Evolutionary conservation across 2,329 filamentous ascomycete genomes (phyloP), one percentile per base, ranked within the genome.

Genomic region (Diaporthe helianthi): DNA sequence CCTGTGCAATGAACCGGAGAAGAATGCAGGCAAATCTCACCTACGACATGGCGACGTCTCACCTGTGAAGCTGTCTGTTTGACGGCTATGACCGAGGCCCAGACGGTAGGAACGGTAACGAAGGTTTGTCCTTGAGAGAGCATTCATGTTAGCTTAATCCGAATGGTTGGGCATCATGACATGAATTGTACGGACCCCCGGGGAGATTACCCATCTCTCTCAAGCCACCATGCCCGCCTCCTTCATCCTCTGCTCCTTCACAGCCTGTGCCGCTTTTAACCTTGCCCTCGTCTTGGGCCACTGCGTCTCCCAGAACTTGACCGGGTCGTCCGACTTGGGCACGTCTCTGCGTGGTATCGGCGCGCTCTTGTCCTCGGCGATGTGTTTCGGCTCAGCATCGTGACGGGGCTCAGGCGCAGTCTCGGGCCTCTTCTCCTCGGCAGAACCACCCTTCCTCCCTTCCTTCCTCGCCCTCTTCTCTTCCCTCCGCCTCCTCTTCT

Each of bases 191-290:
- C 49, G 58, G 22, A n/a, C 22, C 17, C n/a, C 13, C 38, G 13
- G 24, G 31, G 15, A 31, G 36, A 38, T 46, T 47, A 29, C 38
- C 24, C 24, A 31, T 52, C 6, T n/a, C 9, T 36, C 76, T 75
- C 68, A 78, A 72, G 71, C 78, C 4, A 79, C 80, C 6, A 77
- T 80, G 68, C 83, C 81, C 51, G 77, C 76, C 63, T 86, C 85
- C 71, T 83, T 82, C 73, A 80, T 81, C 52, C 79, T 76, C 67
- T 86, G 81, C 72, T 89, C 82, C 65, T 87, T 86, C 71, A 86
- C 86, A 15, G 86, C 83, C 76, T 89, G 86, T 29, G 86, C 86
- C 68, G 84, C 87, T 72, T 85, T 85, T 49, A 90, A 73, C 68
- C 86, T 82, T 70, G 86, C 88, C 79, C 89, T 82, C 1, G 85